Conservation (phyloP, 768 basidiomycete species). For the Dacryopinax spathularia region DNA sequence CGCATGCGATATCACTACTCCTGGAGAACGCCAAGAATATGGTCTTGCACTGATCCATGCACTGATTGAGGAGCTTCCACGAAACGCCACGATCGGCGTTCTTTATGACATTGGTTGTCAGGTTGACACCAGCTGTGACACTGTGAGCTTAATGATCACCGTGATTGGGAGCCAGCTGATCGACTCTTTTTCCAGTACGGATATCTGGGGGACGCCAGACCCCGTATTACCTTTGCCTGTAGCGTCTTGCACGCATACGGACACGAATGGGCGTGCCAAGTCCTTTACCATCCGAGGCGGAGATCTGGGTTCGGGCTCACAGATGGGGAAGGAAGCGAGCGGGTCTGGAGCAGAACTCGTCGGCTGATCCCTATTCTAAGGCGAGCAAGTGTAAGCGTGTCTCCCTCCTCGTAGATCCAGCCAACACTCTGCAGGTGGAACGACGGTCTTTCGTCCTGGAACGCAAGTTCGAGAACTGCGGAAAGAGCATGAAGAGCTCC, state of each 20-base stretch:
- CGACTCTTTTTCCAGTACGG: constrained; percentile 8
- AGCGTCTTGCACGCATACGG: constrained; percentile 30
- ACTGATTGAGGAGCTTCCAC: constrained; percentile 22
- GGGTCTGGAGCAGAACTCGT: constrained; percentile 23
- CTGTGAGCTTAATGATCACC: neutral
- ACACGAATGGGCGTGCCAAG: constrained; percentile 28
- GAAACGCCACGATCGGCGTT: constrained; percentile 16
- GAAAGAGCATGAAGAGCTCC: neutral
- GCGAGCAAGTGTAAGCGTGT: constrained; percentile 22
- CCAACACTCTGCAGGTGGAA: neutral
- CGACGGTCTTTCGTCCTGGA: neutral
- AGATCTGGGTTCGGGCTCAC: constrained; percentile 21
- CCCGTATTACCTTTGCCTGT: constrained; percentile 21
- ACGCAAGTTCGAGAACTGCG: neutral
- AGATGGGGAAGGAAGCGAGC: constrained; percentile 27
- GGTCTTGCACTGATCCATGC: constrained; percentile 24
- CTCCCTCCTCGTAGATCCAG: neutral
- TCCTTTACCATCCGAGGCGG: constrained; percentile 25
- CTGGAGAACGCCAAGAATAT: constrained; percentile 30
- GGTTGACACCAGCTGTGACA: constrained; percentile 21
- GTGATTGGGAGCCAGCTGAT: neutral
- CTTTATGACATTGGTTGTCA: constrained; percentile 29
- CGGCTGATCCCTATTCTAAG: constrained; percentile 26
- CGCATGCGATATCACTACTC: constrained; percentile 28
- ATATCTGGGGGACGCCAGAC: neutral